Conservation (phyloP, 306 rosid species). For the Cajanus cajan region DNA sequence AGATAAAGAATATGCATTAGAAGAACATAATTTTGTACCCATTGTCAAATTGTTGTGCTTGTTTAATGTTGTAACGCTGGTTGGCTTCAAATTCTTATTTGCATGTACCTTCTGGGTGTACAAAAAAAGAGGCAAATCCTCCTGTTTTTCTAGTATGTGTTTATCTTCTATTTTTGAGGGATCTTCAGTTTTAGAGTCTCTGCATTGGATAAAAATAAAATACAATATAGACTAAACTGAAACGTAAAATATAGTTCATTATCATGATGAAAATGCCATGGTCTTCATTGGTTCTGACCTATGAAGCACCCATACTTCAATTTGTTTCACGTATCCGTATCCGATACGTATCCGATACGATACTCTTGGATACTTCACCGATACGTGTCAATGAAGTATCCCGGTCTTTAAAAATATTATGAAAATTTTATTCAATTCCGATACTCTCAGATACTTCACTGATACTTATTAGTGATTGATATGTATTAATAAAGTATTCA, state of each 20-base stretch:
- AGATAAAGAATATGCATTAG: neutral
- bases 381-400: too few relatives aligned
- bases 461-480: too few relatives aligned
- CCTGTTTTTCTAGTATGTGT: constrained; percentile 32
- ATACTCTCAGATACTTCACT: too few relatives aligned
- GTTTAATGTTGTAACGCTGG: constrained; percentile 23
- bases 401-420: too few relatives aligned
- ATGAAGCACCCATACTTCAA: too few relatives aligned
- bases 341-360: too few relatives aligned
- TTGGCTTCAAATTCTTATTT: constrained; percentile 32
- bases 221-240: neutral
- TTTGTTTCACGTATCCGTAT: too few relatives aligned
- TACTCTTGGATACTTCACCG: too few relatives aligned
- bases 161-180: constrained; percentile 32
- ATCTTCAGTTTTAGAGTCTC: constrained; percentile 28
- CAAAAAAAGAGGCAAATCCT: constrained; percentile 51
- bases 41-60: constrained; percentile 34
- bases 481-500: too few relatives aligned
- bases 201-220: constrained; percentile 33
- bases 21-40: constrained; percentile 38
- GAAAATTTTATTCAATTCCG: too few relatives aligned
- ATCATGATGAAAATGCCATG: constrained; percentile 15
- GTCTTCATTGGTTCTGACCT: neutral
- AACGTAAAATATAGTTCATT: neutral
- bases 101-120: constrained; percentile 38